Evolutionary conservation across 441 rosid genomes (phyloP).

Genomic region (Daphne laureola): DNA sequence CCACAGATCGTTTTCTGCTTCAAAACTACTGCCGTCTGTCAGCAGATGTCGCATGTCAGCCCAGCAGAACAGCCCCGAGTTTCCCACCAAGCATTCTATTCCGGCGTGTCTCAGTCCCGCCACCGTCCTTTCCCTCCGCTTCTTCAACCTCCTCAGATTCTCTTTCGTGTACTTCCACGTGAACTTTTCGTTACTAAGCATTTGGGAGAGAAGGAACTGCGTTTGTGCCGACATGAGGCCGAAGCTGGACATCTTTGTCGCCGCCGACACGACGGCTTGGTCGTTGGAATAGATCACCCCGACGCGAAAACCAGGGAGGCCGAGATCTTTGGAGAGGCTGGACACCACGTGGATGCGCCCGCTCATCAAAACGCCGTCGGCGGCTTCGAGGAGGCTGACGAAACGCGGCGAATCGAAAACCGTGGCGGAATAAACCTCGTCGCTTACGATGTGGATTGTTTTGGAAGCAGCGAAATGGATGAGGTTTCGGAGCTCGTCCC

Average conservation of each 20-base stretch:
- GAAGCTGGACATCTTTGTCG: conserved; percentile 61
- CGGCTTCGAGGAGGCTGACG: conserved; percentile 33
- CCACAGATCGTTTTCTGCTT: conserved; percentile 49
- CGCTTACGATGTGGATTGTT: conserved; percentile 40
- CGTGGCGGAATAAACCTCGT: conserved; percentile 52
- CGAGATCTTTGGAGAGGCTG: conserved; percentile 52
- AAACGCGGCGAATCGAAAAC: conserved; percentile 42
- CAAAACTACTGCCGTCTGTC: conserved; percentile 27
- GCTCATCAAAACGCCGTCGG: conserved; percentile 16
- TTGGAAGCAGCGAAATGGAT: conserved; percentile 27
- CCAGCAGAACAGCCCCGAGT: conserved; percentile 60
- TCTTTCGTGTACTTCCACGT: conserved; percentile 31
- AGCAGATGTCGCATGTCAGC: conserved; percentile 48
- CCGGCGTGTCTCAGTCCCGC: conserved; percentile 33
- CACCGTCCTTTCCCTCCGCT: conserved; percentile 35
- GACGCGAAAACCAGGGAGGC: conserved; percentile 56
- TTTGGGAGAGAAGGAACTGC: conserved; percentile 34
- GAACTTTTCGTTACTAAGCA: conserved; percentile 38
- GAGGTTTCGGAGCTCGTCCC: conserved; percentile 35
- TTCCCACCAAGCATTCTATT: conserved; percentile 37
- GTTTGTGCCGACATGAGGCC: conserved; percentile 60
- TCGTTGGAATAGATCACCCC: conserved; percentile 48
- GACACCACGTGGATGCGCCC: conserved; percentile 44
- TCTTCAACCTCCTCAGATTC: conserved; percentile 36
- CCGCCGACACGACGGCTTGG: conserved; percentile 31